Evolutionary conservation across 495 filamentous ascomycete species (phyloP), one percentile per base, ranked within the genome.

Genomic region (Rhypophila decipiens): DNA sequence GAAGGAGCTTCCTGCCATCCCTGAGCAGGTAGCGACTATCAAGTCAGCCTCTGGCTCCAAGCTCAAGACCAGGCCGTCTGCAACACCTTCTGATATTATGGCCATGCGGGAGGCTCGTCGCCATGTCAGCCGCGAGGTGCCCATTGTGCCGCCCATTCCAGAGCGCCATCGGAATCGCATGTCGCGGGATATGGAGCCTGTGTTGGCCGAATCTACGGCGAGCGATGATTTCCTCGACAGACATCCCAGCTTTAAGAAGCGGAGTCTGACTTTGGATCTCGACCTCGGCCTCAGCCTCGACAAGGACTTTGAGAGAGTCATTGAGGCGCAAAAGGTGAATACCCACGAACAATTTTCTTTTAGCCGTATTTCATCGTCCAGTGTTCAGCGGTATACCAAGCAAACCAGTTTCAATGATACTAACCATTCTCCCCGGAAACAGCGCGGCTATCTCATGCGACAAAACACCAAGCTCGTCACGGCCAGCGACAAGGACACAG

Each of bases 371-470:
- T 3, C 31, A 36, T 10, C 24, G 2, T 10, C 4, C 3, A 34
- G 9, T 35, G 40, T 29, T 29, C 21, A 35, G 24, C 45, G 44
- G 12, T 52, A 17, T 15, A 46, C 23, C 31, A 42, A 17, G 24
- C 39, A 46, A n/a, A 50, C 46, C 38, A 42, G 41, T 7, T 11
- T 44, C 10, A 15, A 34, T 51, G 56, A 56, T 69, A 73, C 86
- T 90, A 82, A 90, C 72, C 57, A 65, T 41, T 56, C 48, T 46
- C 51, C 63, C 37, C 67, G 56, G 13, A 69, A 72, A 82, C 84
- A 98, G 93, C 88, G 93, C 72, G 93, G 93, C 18, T 98, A 98
- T 57, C 77, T 98, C 24, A 97, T 96, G 93, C 82, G 93, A 54
- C 93, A 98, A 53, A 98, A 97, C 65, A 97, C 93, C 15, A 96